Conservation (phyloP, 2,329 filamentous ascomycete species). For the Phyllosticta citribraziliensis region DNA sequence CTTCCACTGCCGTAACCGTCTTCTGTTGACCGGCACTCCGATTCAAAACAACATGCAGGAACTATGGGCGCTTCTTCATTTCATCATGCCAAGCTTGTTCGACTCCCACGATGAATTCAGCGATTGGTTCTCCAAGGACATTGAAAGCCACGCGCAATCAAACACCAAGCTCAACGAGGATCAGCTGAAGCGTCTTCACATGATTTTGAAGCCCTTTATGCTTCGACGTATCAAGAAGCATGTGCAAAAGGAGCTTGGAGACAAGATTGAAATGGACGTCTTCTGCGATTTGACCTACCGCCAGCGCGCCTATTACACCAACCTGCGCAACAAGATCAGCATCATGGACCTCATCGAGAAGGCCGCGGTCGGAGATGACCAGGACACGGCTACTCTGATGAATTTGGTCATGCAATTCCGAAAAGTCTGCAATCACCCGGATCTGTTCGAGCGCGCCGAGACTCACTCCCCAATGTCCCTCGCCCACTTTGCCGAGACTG, state of each 20-base stretch:
- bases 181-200: constrained; percentile 90
- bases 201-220: constrained; percentile 99
- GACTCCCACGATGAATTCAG: constrained; percentile 89
- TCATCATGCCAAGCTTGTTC: constrained; percentile 99
- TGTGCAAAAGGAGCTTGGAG: constrained; percentile 94
- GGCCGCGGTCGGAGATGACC: constrained; percentile 84
- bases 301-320: constrained; percentile 86
- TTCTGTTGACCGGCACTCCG: constrained; percentile 88
- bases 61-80: constrained; percentile 92
- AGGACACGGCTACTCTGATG: constrained; percentile 93
- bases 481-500: constrained; percentile 86
- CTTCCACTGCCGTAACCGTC: constrained; percentile 90
- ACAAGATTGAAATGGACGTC: constrained; percentile 95
- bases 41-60: constrained; percentile 99
- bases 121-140: constrained; percentile 91
- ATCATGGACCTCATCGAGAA: constrained; percentile 98
- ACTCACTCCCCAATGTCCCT: constrained; percentile 77
- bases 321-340: constrained; percentile 91
- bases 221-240: constrained; percentile 99
- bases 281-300: constrained; percentile 96
- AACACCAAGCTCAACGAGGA: constrained; percentile 99
- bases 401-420: constrained; percentile 99
- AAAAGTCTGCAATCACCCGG: constrained; percentile 97
- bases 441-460: constrained; percentile 90
- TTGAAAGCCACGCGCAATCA: constrained; percentile 95